These are phyloP conservation scores for Stenocarpella maydis DNA, from an alignment of 2,329 filamentous ascomycete genomes.

Conservation along the genomic window DNA sequence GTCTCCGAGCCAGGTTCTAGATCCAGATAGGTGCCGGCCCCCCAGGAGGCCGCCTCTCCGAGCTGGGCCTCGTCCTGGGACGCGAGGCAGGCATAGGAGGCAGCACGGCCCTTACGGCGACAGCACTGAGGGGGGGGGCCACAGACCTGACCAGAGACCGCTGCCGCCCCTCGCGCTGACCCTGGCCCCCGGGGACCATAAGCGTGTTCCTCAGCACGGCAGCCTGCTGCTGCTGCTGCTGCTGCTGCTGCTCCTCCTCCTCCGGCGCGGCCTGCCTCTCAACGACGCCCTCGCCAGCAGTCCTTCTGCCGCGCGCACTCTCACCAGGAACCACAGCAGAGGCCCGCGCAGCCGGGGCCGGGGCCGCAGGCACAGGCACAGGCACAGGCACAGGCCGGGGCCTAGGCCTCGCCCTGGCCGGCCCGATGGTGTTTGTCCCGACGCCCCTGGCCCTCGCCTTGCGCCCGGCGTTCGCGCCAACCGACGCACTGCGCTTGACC, in stretches of 20 bases:
- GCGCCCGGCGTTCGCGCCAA: not conserved
- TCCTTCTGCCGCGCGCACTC: not conserved
- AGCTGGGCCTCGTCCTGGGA: not conserved
- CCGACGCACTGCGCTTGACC: constrained; percentile 7
- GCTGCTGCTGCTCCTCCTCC: not conserved
- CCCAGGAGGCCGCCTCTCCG: not conserved
- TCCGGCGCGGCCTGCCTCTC: not conserved
- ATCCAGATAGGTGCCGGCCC: constrained; percentile 24
- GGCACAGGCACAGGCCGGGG: too few relatives aligned
- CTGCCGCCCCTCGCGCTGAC: not conserved
- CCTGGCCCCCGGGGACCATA: not conserved
- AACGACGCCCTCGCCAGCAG: not conserved
- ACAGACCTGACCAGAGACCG: not conserved
- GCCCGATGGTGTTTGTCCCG: not conserved
- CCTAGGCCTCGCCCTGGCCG: not conserved
- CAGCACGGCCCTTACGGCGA: not conserved
- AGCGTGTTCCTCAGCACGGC: not conserved
- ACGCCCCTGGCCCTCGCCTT: not conserved
- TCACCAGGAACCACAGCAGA: not conserved
- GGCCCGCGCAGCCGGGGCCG: not conserved
- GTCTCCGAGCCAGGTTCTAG: not conserved
- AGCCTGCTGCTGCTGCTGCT: not conserved
- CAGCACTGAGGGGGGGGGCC: not conserved
- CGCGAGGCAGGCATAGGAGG: not conserved
- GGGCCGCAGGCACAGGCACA: too few relatives aligned